Percentiles rank a stretch among this genome's conserved stretches.
Evolutionary conservation across 805 yeast species (phyloP).

Genomic region (Cyberlindnera americana): DNA sequence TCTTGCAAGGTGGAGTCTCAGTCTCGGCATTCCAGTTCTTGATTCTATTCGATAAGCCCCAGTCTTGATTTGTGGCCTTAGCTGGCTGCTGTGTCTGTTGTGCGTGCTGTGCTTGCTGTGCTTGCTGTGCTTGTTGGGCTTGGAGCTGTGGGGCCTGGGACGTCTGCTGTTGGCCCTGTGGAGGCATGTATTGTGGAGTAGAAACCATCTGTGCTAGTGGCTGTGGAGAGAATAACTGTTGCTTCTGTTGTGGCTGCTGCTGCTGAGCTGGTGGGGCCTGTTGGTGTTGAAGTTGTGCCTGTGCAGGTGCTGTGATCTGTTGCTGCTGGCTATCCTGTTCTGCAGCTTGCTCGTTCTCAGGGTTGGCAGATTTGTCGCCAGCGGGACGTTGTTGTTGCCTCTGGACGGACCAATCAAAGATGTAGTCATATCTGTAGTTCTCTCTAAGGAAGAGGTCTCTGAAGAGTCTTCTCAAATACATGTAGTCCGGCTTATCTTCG

Average conservation of each 20-base stretch:
- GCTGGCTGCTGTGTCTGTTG: conserved; percentile 10
- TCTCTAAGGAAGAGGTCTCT: conserved; percentile 86
- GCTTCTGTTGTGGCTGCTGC: not conserved
- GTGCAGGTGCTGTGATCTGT: conserved; percentile 8
- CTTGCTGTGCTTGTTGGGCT: not conserved
- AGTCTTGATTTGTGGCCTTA: conserved; percentile 7
- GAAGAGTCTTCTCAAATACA: conserved; percentile 80
- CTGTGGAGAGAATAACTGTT: not conserved
- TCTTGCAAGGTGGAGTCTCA: not conserved
- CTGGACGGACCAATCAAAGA: conserved; percentile 95
- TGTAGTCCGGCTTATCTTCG: conserved; percentile 95
- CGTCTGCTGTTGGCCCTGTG: conserved; percentile 1
- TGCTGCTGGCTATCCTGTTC: conserved; percentile 17
- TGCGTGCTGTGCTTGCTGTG: conserved; percentile 5
- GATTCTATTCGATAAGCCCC: conserved; percentile 2
- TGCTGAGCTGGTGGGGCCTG: not conserved
- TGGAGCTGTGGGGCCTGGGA: conserved; percentile 1
- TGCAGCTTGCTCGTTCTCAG: conserved; percentile 13
- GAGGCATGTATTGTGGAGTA: conserved; percentile 3
- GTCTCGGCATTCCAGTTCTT: conserved; percentile 10
- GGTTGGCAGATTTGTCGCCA: conserved; percentile 5
- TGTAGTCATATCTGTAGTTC: conserved; percentile 87
- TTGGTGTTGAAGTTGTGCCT: not conserved
- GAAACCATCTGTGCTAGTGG: conserved; percentile 5
- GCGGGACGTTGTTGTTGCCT: conserved; percentile 52